Base-by-base conservation (phyloP, 1,284 basidiomycete species). In the Fomitopsis betulina region DNA sequence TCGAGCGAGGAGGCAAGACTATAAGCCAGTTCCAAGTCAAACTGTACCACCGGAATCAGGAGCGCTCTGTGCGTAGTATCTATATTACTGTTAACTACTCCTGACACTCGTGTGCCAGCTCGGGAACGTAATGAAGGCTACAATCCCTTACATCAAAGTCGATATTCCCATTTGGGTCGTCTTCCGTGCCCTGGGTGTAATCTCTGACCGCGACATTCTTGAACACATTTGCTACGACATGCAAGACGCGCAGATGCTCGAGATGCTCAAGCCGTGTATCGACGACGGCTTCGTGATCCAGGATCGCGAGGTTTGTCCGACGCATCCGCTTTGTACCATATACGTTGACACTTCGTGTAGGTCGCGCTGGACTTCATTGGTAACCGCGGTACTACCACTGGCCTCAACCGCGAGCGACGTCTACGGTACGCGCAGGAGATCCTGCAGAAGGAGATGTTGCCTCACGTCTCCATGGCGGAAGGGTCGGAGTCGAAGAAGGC, bases 141-240 rank as follows among this genome's bases (percentile, higher is more conserved):
- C 94, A 12, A 91, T 99, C 56, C 96, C 96, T 0, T 99, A 99
- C 75, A 98, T 98, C 75, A 94, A 96, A 68, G 93, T 95, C 65
- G 96, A 99, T 73, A 96, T 99, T 66, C 96, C 96, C 2, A 96
- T 99, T 65, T 97, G 98, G 85, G 94, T 99, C 58, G 94, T 99
- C 67, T 99, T 99, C 79, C 91, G 96, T 67, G 96, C 93, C 1
- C 86, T 99, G 58, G 96, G 96, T 64, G 95, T 99, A 67, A 96
- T 98, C 49, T 96, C 96, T 40, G 96, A 99, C 72, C 88, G 94
- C 59, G 97, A 99, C 70, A 96, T 99, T 58, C 84, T 99, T 62
- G 93, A 96, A 70, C 97, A 98, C 72, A 98, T 99, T 65, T 98
- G 96, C 74, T 99, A 98, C 75, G 96, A 99, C 74, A 89, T 92